phyloP scores from a whole-genome alignment of 164 flowering plant species.

The Amborella trichopoda region DNA sequence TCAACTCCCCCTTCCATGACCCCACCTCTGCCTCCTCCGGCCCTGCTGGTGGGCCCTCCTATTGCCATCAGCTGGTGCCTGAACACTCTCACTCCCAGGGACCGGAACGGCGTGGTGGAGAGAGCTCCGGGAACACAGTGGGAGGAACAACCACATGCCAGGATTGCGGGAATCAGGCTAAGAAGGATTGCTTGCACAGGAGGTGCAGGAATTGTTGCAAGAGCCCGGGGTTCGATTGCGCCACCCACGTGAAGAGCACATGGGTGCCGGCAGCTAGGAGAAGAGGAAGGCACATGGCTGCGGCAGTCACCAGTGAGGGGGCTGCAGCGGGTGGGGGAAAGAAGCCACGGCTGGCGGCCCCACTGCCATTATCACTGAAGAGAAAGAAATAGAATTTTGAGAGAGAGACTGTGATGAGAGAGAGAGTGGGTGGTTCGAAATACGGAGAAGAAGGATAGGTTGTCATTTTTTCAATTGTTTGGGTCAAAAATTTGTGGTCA shows the following conservation, averaged over 20 bases:
- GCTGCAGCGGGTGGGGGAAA: constrained; percentile 19
- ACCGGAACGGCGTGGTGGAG: constrained; percentile 12
- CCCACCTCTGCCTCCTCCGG: constrained; percentile 15
- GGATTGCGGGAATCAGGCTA: constrained; percentile 76
- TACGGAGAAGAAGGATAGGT: too few relatives aligned
- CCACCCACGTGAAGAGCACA: constrained; percentile 65
- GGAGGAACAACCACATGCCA: constrained; percentile 32
- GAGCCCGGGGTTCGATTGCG: constrained; percentile 58
- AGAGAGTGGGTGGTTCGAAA: too few relatives aligned
- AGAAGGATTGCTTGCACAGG: constrained; percentile 56
- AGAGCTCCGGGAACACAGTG: constrained; percentile 14
- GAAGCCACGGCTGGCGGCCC: constrained; percentile 12
- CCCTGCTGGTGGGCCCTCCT: constrained; percentile 5
- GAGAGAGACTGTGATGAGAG: too few relatives aligned
- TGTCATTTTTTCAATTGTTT: too few relatives aligned
- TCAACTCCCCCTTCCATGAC: constrained; percentile 1
- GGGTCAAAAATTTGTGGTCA: too few relatives aligned
- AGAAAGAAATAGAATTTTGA: too few relatives aligned
- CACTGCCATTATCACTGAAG: too few relatives aligned
- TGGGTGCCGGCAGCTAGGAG: constrained; percentile 72
- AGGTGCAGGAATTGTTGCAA: constrained; percentile 70
- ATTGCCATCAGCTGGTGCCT: constrained; percentile 2
- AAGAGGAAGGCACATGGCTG: constrained; percentile 37
- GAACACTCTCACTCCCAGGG: background rate
- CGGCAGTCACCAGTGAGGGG: background rate